A percentile compares a stretch with the other conserved stretches of the same genome.
These are phyloP conservation scores for Blastobotrys proliferans DNA, from an alignment of 1,139 yeast genomes.

Conservation along the genomic window DNA sequence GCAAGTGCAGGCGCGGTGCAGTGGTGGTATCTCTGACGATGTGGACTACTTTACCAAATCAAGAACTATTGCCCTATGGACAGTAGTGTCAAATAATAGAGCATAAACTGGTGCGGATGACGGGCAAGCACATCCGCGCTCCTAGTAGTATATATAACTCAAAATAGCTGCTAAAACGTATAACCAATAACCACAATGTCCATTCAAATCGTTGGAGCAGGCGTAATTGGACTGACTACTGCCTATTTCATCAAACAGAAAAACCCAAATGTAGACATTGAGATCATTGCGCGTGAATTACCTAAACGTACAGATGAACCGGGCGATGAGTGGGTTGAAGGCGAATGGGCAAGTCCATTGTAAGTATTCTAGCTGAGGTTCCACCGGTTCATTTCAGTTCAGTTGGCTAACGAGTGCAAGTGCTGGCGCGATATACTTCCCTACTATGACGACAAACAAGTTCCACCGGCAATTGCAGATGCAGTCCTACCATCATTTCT, in stretches of 20 bases:
- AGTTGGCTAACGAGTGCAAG: too few species aligned
- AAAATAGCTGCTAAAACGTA: too few species aligned
- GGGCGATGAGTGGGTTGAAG: slow-evolving; percentile 28
- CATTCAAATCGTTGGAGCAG: slow-evolving; percentile 55
- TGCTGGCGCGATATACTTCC: slow-evolving; percentile 75
- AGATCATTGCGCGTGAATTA: slow-evolving; percentile 50
- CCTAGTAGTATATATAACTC: too few species aligned
- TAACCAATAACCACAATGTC: too few species aligned
- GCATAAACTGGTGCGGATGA: too few species aligned
- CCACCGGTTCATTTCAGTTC: too few species aligned
- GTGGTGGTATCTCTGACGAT: too few species aligned
- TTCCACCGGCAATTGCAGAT: slow-evolving; percentile 46
- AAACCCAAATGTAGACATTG: slow-evolving; percentile 40
- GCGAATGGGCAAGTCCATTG: slow-evolving; percentile 59
- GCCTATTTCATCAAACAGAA: slow-evolving; percentile 46
- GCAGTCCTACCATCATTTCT: slow-evolving; percentile 45
- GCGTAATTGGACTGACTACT: slow-evolving; percentile 59
- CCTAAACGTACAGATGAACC: slow-evolving; percentile 48
- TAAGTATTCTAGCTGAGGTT: not conserved
- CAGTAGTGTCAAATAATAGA: too few species aligned
- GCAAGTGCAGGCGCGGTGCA: too few species aligned
- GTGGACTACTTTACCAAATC: too few species aligned
- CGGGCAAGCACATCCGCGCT: too few species aligned
- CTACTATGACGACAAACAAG: slow-evolving; percentile 45
- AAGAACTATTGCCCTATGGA: too few species aligned